These are phyloP conservation scores for Laguncularia racemosa DNA, from an alignment of 345 rosid species.

Conservation along the genomic window DNA sequence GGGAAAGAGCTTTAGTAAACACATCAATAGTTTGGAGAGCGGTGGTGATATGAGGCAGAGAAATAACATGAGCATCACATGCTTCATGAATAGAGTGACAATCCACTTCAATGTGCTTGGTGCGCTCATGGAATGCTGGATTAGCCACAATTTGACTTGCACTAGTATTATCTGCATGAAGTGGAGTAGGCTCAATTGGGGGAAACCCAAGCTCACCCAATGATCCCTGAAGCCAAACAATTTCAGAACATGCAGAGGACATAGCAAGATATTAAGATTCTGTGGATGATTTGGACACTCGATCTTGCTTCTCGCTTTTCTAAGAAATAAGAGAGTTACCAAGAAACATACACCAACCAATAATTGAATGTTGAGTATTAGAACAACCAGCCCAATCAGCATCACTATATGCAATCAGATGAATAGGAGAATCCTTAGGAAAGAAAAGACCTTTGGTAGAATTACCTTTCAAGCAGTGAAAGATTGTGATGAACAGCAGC, in stretches of 20 bases:
- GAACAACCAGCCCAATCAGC: neutral
- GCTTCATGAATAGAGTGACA: neutral
- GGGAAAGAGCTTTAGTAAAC: no score
- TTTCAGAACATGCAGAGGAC: neutral
- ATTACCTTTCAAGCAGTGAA: neutral
- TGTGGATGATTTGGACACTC: no score
- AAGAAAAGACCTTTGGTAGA: neutral
- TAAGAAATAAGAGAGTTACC: no score
- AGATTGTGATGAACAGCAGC: neutral
- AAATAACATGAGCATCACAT: neutral
- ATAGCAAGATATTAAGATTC: neutral
- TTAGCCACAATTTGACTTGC: neutral
- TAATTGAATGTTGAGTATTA: no score
- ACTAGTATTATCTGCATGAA: conserved; percentile 1
- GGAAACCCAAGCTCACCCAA: neutral
- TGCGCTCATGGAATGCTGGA: neutral
- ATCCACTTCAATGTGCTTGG: neutral
- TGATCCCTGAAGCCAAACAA: neutral
- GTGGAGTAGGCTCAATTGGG: neutral
- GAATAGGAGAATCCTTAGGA: neutral
- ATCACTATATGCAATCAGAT: neutral
- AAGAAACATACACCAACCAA: no score
- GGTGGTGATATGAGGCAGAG: neutral
- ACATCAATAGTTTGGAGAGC: neutral
- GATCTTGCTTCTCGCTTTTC: no score